Base-by-base conservation (phyloP, 2,329 filamentous ascomycete genomes). In the Fusarium sp. region DNA sequence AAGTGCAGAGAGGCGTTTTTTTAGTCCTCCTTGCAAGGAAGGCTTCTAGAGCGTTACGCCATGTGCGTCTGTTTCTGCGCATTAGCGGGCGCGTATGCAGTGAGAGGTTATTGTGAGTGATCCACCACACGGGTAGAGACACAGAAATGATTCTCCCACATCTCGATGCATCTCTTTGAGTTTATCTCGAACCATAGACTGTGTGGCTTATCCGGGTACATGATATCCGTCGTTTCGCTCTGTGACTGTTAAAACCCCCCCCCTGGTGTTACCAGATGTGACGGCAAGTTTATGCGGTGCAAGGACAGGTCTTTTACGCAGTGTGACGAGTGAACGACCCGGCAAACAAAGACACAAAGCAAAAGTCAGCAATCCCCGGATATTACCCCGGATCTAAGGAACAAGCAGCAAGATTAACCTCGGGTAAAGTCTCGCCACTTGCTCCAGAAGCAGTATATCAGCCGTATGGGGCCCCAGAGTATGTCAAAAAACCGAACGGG, bases 381-480 rank as follows among this genome's bases (percentile, higher is more conserved):
- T 54, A 62, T 61, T 71, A 71, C 71, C 71, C 71, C 71, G 69
- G 71, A 73, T 69, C 64, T 50, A 62, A 57, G 71, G 71, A 67
- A 40, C 52, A 66, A 27, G 11, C 31, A 45, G 50, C 10, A 24
- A 67, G 31, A 62, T 54, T 71, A 61, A 59, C 68, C 69, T 73
- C 62, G 71, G 71, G 56, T 64, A 64, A 64, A 13, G 29, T 34
- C 29, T 27, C 24, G 35, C 24, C n/a, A 45, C 31, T 24, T 47
- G 29, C 56, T 60, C 66, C 67, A 62, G 67, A 72, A 67, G 31
- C 20, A 64, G 63, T 56, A 68, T 68, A 60, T 65, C 60, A 72
- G 50, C 67, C 61, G 61, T 68, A 70, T 54, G 64, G 70, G 64
- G 71, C 68, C 71, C 71, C 68, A 64, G 65, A 70, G 54, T 64